phyloP scores from a whole-genome alignment of 2,329 filamentous ascomycete species.

The Phoma sp. region DNA sequence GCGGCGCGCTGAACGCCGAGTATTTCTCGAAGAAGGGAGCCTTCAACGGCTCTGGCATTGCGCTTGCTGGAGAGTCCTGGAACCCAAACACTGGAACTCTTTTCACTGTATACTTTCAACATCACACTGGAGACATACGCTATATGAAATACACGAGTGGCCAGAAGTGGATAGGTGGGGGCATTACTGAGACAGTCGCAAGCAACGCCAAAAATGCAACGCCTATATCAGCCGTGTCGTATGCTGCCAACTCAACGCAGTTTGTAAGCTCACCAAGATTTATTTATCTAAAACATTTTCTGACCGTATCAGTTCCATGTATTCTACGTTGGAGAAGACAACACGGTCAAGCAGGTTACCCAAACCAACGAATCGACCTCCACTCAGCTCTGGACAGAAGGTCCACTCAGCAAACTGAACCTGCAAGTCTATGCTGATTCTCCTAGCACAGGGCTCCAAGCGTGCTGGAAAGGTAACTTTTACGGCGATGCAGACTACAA shows the following conservation, averaged over 20 bases:
- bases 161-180: constrained; percentile 51
- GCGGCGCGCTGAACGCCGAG: constrained; percentile 48
- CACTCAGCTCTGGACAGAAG: constrained; percentile 51
- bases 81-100: constrained; percentile 46
- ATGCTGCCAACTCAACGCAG: constrained; percentile 47
- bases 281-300: not conserved
- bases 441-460: constrained; percentile 85
- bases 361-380: constrained; percentile 44
- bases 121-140: constrained; percentile 53
- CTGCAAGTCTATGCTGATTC: constrained; percentile 84
- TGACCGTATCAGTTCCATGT: constrained; percentile 44
- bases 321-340: constrained; percentile 53
- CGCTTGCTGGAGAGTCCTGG: constrained; percentile 54
- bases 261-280: constrained; percentile 43
- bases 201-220: constrained; percentile 55
- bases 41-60: constrained; percentile 58
- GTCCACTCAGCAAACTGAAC: constrained; percentile 71
- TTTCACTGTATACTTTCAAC: constrained; percentile 56
- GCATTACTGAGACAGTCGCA: constrained; percentile 49
- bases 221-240: constrained; percentile 54
- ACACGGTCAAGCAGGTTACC: constrained; percentile 49
- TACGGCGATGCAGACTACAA: constrained; percentile 49
- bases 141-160: constrained; percentile 48
- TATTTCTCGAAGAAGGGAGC: constrained; percentile 53
- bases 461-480: constrained; percentile 77